Conservation (phyloP, 2,329 filamentous ascomycete genomes). For the Ascochyta lentis region DNA sequence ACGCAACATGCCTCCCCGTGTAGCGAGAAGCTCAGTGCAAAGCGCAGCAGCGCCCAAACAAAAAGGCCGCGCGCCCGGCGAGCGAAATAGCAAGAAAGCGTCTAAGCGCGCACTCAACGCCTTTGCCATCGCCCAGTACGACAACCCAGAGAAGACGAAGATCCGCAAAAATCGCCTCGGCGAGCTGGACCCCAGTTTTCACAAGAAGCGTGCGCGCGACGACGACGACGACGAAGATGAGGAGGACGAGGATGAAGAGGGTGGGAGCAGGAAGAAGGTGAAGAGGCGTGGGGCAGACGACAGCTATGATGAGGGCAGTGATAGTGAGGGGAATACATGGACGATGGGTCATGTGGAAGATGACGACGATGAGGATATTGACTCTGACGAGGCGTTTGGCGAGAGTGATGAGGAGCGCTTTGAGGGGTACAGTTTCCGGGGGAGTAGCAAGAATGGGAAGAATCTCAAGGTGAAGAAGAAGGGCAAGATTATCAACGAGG, state of each 20-base stretch:
- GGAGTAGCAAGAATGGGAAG: conserved; percentile 58
- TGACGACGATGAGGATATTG: conserved; percentile 72
- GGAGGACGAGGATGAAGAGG: conserved; percentile 35
- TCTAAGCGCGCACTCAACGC: conserved; percentile 67
- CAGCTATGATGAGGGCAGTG: conserved; percentile 76
- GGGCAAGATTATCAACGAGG: conserved; percentile 39
- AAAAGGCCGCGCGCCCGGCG: conserved; percentile 26
- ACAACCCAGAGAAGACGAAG: conserved; percentile 60
- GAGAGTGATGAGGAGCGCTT: conserved; percentile 88
- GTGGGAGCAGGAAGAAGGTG: conserved; percentile 40
- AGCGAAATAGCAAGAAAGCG: conserved; percentile 53
- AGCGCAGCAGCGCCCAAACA: conserved; percentile 38
- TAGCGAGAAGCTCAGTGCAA: conserved; percentile 50
- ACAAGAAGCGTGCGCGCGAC: conserved; percentile 52
- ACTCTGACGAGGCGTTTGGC: conserved; percentile 84
- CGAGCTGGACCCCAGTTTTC: conserved; percentile 55
- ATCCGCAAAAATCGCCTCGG: conserved; percentile 66
- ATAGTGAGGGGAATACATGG: conserved; percentile 88
- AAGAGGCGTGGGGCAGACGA: conserved; percentile 48
- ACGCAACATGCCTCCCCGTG: conserved; percentile 54
- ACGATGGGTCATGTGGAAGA: conserved; percentile 73
- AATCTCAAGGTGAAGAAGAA: conserved; percentile 55
- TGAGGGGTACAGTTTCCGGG: conserved; percentile 74
- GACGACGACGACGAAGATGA: conserved; percentile 57
- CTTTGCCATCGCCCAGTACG: conserved; percentile 67